Percentiles rank a stretch among this genome's conserved stretches.
Evolutionary conservation across 257 asterid species (phyloP).

Genomic region (Solanum lignicaule): DNA sequence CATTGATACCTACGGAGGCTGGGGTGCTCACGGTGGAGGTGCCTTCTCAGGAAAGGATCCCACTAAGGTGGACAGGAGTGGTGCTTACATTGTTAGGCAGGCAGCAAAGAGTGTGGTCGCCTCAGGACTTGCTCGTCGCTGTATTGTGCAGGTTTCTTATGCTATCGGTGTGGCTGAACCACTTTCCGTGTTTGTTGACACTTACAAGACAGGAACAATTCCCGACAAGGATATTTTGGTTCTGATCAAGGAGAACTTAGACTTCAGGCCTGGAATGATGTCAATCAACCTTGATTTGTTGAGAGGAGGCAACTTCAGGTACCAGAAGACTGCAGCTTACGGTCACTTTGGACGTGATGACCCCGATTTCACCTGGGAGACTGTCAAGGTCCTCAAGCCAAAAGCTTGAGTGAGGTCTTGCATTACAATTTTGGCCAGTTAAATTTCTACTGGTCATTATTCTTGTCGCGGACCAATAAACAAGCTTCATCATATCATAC

Average conservation of each 20-base stretch:
- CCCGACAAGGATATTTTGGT: constrained; percentile 69
- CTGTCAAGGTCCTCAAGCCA: constrained; percentile 76
- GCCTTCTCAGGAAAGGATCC: constrained; percentile 93
- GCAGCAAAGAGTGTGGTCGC: constrained; percentile 95
- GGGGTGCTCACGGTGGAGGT: constrained; percentile 97
- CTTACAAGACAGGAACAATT: constrained; percentile 73
- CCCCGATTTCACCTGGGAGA: constrained; percentile 82
- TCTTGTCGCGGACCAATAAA: constrained; percentile 20
- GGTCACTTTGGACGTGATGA: constrained; percentile 93
- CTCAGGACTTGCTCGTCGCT: constrained; percentile 75
- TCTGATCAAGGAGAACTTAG: constrained; percentile 71
- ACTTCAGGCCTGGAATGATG: constrained; percentile 93
- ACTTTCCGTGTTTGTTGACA: constrained; percentile 74
- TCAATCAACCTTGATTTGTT: constrained; percentile 72
- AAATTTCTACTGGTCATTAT: background rate
- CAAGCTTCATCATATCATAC: background rate
- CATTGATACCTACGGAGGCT: constrained; percentile 84
- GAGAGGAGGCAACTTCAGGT: constrained; percentile 81
- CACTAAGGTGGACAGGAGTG: constrained; percentile 90
- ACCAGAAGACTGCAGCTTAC: constrained; percentile 87
- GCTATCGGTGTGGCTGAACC: constrained; percentile 94
- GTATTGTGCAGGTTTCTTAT: constrained; percentile 82
- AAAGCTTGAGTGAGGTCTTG: constrained; percentile 44
- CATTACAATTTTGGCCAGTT: background rate
- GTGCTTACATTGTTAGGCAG: constrained; percentile 80